phyloP scores from a whole-genome alignment of 73 alveolate genomes.

The Diophrys appendiculata region DNA sequence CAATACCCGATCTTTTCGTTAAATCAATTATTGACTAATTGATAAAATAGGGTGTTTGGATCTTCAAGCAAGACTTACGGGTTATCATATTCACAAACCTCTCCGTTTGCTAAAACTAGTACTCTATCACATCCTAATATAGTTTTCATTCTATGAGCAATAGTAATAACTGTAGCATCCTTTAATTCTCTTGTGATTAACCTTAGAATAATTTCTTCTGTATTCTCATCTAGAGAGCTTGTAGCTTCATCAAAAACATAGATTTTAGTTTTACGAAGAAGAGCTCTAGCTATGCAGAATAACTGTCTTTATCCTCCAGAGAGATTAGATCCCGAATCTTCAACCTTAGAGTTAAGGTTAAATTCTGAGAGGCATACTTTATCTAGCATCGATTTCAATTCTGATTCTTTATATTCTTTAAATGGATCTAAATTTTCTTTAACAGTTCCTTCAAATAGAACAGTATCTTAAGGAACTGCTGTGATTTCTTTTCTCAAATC shows the following conservation, averaged over 20 bases:
- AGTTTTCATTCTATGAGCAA: slow-evolving; percentile 58
- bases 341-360: not conserved
- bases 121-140: slow-evolving; percentile 44
- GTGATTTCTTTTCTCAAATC: slow-evolving; percentile 76
- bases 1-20: no score
- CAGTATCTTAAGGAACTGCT: slow-evolving; percentile 89
- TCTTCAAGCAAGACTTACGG: slow-evolving; percentile 5
- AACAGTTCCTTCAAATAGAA: slow-evolving; percentile 83
- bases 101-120: slow-evolving; percentile 40
- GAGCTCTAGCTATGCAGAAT: slow-evolving; percentile 42
- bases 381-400: slow-evolving; percentile 61
- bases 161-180: slow-evolving; percentile 38
- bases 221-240: not conserved
- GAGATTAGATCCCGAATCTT: slow-evolving; percentile 32
- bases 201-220: slow-evolving; percentile 9
- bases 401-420: slow-evolving; percentile 55
- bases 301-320: slow-evolving; percentile 40
- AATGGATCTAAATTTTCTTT: slow-evolving; percentile 90
- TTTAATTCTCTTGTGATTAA: not conserved
- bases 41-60: not conserved
- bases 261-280: slow-evolving; percentile 42
- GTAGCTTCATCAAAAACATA: slow-evolving; percentile 25
- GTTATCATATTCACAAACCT: slow-evolving; percentile 33
- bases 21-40: not conserved
- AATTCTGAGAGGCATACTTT: slow-evolving; percentile 77